These are phyloP conservation scores for Penicillium turbatum DNA, from an alignment of 495 filamentous ascomycete species.

Conservation along the genomic window DNA sequence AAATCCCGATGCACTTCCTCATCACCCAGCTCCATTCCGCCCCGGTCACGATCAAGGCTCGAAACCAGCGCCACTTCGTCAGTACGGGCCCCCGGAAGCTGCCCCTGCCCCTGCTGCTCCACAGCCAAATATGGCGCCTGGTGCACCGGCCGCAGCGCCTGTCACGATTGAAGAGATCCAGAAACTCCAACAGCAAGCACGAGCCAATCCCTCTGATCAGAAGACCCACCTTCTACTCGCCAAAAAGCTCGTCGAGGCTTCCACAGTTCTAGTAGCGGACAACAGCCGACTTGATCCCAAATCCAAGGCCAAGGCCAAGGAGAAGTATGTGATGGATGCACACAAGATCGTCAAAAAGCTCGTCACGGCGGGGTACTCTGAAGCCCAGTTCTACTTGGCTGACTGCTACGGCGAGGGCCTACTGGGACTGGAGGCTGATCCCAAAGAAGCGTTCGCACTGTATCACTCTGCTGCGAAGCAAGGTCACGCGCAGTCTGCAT, in stretches of 20 bases:
- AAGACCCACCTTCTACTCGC: constrained; percentile 67
- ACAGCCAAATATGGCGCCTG: constrained; percentile 27
- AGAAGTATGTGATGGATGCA: constrained; percentile 80
- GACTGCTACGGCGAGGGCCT: constrained; percentile 79
- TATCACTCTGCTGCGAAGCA: constrained; percentile 92
- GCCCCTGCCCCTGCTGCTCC: constrained; percentile 31
- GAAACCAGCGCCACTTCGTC: constrained; percentile 70
- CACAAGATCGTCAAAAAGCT: constrained; percentile 90
- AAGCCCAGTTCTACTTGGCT: constrained; percentile 92
- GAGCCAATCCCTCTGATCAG: constrained; percentile 66
- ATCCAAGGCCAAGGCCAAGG: constrained; percentile 68
- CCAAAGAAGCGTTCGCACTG: constrained; percentile 84
- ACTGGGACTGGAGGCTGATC: constrained; percentile 67
- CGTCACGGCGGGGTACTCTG: constrained; percentile 58
- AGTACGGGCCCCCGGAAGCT: constrained; percentile 51
- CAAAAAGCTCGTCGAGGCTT: constrained; percentile 82
- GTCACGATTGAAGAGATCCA: constrained; percentile 79
- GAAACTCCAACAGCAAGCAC: constrained; percentile 60
- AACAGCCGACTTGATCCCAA: constrained; percentile 67
- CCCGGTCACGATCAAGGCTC: constrained; percentile 60
- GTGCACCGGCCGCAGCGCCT: constrained; percentile 37
- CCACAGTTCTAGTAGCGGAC: constrained; percentile 67
- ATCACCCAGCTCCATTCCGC: constrained; percentile 76
- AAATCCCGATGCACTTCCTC: constrained; percentile 61
- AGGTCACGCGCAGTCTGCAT: constrained; percentile 80